Conservation (phyloP, 805 yeast genomes). For the Saccharomyces mikatae region DNA sequence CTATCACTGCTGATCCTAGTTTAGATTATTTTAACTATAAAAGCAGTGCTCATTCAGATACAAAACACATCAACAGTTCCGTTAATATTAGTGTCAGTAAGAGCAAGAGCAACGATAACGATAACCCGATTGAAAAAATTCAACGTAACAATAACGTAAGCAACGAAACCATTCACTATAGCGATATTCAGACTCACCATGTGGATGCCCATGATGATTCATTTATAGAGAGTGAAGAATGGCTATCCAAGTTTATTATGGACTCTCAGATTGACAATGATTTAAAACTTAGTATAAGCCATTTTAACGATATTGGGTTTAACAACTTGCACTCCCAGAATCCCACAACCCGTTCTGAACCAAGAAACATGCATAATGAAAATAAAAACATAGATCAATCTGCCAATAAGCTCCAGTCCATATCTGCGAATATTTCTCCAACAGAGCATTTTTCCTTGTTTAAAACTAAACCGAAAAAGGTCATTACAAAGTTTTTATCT, state of each 20-base stretch:
- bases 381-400: background rate
- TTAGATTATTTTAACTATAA: slow-evolving; percentile 31
- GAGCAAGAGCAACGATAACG: background rate
- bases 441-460: background rate
- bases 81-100: background rate
- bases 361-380: background rate
- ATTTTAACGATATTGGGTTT: slow-evolving; percentile 53
- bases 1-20: slow-evolving; percentile 24
- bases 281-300: slow-evolving; percentile 38
- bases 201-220: background rate
- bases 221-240: slow-evolving; percentile 26
- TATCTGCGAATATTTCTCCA: background rate
- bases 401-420: background rate
- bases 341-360: background rate
- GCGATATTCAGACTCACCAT: background rate
- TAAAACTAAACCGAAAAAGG: background rate
- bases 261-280: slow-evolving; percentile 19
- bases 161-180: background rate
- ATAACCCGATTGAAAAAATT: background rate
- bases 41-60: slow-evolving; percentile 14
- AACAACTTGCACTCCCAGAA: slow-evolving; percentile 1
- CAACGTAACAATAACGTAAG: background rate
- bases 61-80: background rate
- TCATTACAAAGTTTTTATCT: background rate
- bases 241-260: slow-evolving; percentile 60